Conservation (phyloP, 345 rosid genomes). For the Psidium guajava region DNA sequence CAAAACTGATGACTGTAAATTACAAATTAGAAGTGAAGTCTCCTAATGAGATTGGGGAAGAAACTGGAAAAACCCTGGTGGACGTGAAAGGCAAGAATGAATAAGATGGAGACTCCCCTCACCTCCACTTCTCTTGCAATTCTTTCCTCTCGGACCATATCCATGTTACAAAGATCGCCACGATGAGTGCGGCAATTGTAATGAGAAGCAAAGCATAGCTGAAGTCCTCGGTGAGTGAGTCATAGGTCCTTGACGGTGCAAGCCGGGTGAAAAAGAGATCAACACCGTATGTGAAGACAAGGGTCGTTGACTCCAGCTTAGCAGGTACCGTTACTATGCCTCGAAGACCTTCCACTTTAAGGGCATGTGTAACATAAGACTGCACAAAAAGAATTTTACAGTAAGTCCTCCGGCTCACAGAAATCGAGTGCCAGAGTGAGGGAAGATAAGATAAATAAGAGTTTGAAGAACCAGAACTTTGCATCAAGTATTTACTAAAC, state of each 20-base stretch:
- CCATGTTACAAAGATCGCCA: conserved; percentile 80
- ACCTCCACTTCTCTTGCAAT: conserved; percentile 83
- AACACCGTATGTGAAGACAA: conserved; percentile 79
- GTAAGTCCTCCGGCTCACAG: neutral
- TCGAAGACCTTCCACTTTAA: conserved; percentile 76
- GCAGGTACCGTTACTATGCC: conserved; percentile 77
- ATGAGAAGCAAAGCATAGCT: conserved; percentile 82
- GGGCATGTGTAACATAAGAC: conserved; percentile 80
- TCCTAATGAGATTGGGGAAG: conserved; percentile 7
- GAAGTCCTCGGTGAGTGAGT: conserved; percentile 94
- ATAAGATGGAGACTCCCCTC: conserved; percentile 2
- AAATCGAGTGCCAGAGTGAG: neutral
- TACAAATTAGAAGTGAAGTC: conserved; percentile 7
- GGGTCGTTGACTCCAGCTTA: conserved; percentile 95
- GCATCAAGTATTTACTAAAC: neutral
- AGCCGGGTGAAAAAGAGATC: conserved; percentile 86
- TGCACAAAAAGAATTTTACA: conserved; percentile 9
- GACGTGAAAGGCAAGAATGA: neutral
- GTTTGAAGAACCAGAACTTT: neutral
- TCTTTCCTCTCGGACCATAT: conserved; percentile 83
- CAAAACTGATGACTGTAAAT: neutral
- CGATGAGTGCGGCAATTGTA: conserved; percentile 78
- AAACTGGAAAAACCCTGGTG: neutral
- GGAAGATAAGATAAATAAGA: neutral
- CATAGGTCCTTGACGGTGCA: conserved; percentile 93